A percentile compares a stretch with the other conserved stretches of the same genome.
phyloP scores from a whole-genome alignment of 1,284 basidiomycete genomes.

The Stygiomarasmius scandens region DNA sequence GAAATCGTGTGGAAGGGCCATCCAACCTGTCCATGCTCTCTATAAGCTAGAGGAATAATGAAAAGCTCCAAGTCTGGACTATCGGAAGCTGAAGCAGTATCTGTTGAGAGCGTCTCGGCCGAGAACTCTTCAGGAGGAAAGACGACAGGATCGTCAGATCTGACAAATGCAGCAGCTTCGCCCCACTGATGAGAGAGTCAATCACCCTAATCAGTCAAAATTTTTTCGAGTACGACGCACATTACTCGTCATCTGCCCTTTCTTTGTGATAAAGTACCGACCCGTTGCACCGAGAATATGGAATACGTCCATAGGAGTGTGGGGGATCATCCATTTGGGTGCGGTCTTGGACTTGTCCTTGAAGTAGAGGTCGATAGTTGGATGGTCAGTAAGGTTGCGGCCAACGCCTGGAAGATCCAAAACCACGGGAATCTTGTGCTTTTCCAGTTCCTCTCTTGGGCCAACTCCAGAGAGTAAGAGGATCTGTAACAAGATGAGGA shows the following conservation, averaged over 20 bases:
- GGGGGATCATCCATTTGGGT: constrained; percentile 42
- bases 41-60: constrained; percentile 47
- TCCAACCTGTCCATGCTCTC: constrained; percentile 27
- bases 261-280: constrained; percentile 47
- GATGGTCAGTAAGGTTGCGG: constrained; percentile 61
- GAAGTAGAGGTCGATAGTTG: constrained; percentile 49
- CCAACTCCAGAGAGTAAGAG: constrained; percentile 75
- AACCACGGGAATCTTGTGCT: constrained; percentile 53
- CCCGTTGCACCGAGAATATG: constrained; percentile 35
- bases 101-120: constrained; percentile 38
- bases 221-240: constrained; percentile 35
- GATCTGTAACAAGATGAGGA: constrained; percentile 43
- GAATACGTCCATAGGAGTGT: constrained; percentile 34
- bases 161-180: constrained; percentile 60
- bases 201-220: background rate
- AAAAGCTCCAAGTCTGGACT: constrained; percentile 70
- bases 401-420: constrained; percentile 64
- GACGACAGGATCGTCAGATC: constrained; percentile 53
- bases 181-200: constrained; percentile 42
- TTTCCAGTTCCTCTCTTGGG: constrained; percentile 52
- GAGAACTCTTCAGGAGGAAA: constrained; percentile 47
- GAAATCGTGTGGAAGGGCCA: constrained; percentile 42
- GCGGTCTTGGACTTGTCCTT: constrained; percentile 51
- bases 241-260: constrained; percentile 54
- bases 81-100: constrained; percentile 54